These are phyloP conservation scores for Hygrocybe coccinea DNA, from an alignment of 768 basidiomycete species.

Conservation along the genomic window DNA sequence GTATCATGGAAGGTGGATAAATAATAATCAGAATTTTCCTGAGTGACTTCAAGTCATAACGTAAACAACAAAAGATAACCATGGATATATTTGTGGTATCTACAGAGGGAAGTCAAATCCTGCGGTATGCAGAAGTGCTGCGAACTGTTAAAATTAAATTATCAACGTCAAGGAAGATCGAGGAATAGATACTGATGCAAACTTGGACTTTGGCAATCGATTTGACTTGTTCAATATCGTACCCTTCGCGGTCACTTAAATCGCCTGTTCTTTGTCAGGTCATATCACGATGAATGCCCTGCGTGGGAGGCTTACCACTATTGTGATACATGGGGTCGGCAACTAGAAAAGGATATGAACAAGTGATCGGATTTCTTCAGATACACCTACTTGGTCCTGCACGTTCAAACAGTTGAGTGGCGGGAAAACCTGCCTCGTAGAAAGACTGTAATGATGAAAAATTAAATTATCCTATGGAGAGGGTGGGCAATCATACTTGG, in stretches of 20 bases:
- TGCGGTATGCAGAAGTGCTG: conserved; percentile 10
- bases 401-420: conserved; percentile 85
- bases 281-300: conserved; percentile 1
- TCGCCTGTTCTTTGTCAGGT: conserved; percentile 47
- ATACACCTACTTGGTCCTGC: conserved; percentile 60
- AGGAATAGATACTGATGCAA: background rate
- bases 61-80: too few species aligned
- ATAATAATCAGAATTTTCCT: too few species aligned
- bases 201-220: conserved; percentile 84
- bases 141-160: conserved; percentile 5
- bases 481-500: conserved; percentile 41
- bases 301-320: conserved; percentile 44
- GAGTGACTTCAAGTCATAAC: too few species aligned
- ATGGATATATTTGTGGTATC: too few species aligned
- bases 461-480: background rate
- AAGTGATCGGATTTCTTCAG: background rate
- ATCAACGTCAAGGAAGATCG: background rate
- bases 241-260: conserved; percentile 71
- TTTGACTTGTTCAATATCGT: conserved; percentile 76
- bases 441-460: conserved; percentile 51
- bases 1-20: too few species aligned
- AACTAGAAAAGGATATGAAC: conserved; percentile 41
- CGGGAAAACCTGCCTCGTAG: conserved; percentile 76
- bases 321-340: conserved; percentile 89
- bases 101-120: conserved; percentile 7